A percentile compares a stretch with the other conserved stretches of the same genome.
These are phyloP conservation scores for Betula pendula DNA, from an alignment of 306 rosid species.

Conservation along the genomic window DNA sequence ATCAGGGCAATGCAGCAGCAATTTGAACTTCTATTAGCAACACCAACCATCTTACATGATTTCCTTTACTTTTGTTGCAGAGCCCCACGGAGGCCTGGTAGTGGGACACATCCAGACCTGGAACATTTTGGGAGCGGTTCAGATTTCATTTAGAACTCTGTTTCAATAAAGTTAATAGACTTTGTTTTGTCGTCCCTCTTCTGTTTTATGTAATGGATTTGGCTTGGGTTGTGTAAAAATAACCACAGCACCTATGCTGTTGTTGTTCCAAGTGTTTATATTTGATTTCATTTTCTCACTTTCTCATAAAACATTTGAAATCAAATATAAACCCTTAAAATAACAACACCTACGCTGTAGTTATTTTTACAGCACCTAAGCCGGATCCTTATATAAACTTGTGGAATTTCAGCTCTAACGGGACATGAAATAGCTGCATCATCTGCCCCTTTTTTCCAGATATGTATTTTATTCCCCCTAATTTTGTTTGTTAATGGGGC, in stretches of 20 bases:
- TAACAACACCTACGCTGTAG: no score
- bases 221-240: no score
- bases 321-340: no score
- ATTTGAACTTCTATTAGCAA: background rate
- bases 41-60: background rate
- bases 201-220: background rate
- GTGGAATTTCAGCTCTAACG: background rate
- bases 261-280: no score
- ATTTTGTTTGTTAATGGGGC: no score
- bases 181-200: background rate
- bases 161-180: background rate
- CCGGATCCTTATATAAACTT: no score
- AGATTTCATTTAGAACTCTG: conserved; percentile 54
- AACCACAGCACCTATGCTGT: no score
- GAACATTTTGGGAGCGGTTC: conserved; percentile 69
- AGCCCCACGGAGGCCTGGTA: conserved; percentile 58
- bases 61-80: conserved; percentile 33
- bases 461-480: no score
- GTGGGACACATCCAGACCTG: conserved; percentile 73
- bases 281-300: no score
- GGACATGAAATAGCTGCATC: background rate
- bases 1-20: conserved; percentile 2
- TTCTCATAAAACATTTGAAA: no score
- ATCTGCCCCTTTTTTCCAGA: background rate
- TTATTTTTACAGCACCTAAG: no score